Base-by-base conservation (phyloP, 805 yeast genomes). In the Yarrowia keelungensis region DNA sequence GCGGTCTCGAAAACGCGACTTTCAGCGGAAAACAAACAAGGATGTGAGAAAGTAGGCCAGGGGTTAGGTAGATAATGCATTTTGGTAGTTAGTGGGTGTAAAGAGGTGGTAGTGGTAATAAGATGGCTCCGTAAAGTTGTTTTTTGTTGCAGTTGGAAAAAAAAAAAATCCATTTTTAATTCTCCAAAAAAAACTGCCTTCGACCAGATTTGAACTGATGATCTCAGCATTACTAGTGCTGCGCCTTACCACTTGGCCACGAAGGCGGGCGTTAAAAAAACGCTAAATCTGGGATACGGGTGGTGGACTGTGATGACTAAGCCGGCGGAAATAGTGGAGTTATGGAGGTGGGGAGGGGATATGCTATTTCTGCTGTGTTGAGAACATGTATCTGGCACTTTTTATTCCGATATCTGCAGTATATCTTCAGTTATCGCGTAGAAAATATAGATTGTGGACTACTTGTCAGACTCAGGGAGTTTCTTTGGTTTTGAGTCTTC, bases 1-100 rank as follows among this genome's bases (percentile, higher is more conserved):
- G 77, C 89, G 89, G 75, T 84, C 88, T 72, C 83, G 90, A 70
- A 87, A 87, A 75, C 85, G 94, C 78, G 98, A 93, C 74, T 90
- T 85, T 5, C 61, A 84, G 65, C 84, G 92, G 73, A 86, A 83
- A 71, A 74, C 82, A 73, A 85, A 84, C 72, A 89, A 87, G 78
- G 68, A 68, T n/a, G 7, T 4, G 5, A 35, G 45, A 39, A 53
- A 53, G 59, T 53, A 53, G 56, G 35, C 19, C 19, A 19, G 19
- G 19, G 19, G 19, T 19, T 50, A 50, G 36, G 35, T 54, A 54
- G n/a, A 19, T 36, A 39, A 54, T 54, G 61, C 46, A 54, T 54
- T 19, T 16, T 51, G 7, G 39, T 38, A 38, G 39, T 38, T 38
- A 38, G 12, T 38, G 39, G 39, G 10, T 1, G 32, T 26, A 26